Evolutionary conservation across 768 basidiomycete genomes (phyloP).

Genomic region (Russula griseocarnosa): DNA sequence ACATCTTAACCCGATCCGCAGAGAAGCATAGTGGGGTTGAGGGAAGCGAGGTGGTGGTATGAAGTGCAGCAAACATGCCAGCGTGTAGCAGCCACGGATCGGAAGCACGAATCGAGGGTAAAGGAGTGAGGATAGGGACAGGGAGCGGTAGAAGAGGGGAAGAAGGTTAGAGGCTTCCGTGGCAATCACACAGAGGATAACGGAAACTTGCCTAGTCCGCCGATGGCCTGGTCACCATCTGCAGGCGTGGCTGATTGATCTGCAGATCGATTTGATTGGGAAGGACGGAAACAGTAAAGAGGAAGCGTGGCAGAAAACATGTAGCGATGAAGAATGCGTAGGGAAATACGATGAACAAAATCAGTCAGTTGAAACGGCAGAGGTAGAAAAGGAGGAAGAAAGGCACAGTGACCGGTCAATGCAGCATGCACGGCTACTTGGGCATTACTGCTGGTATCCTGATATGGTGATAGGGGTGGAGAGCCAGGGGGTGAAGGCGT

Average conservation of each 20-base stretch:
- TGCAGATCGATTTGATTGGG: slow-evolving; percentile 25
- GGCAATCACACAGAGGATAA: slow-evolving; percentile 24
- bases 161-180: slow-evolving; percentile 25
- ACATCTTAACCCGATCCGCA: slow-evolving; percentile 21
- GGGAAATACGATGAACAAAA: slow-evolving; percentile 23
- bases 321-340: slow-evolving; percentile 7
- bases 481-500: slow-evolving; percentile 18
- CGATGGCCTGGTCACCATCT: slow-evolving; percentile 18
- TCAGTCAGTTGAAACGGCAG: slow-evolving; percentile 16
- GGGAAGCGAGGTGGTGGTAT: slow-evolving; percentile 11
- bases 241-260: slow-evolving; percentile 26
- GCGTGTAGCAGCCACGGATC: slow-evolving; percentile 23
- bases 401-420: slow-evolving; percentile 22
- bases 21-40: slow-evolving; percentile 10
- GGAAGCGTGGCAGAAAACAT: slow-evolving; percentile 19
- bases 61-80: slow-evolving; percentile 21
- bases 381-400: slow-evolving; percentile 5
- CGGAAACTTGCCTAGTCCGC: slow-evolving; percentile 26
- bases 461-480: slow-evolving; percentile 19
- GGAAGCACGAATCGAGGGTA: slow-evolving; percentile 25
- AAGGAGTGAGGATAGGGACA: slow-evolving; percentile 10
- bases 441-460: not conserved
- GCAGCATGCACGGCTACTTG: slow-evolving; percentile 4
- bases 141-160: slow-evolving; percentile 25
- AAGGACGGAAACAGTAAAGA: slow-evolving; percentile 13